Evolutionary conservation across 1,284 basidiomycete species (phyloP).

Genomic region (Schizophyllum commune): DNA sequence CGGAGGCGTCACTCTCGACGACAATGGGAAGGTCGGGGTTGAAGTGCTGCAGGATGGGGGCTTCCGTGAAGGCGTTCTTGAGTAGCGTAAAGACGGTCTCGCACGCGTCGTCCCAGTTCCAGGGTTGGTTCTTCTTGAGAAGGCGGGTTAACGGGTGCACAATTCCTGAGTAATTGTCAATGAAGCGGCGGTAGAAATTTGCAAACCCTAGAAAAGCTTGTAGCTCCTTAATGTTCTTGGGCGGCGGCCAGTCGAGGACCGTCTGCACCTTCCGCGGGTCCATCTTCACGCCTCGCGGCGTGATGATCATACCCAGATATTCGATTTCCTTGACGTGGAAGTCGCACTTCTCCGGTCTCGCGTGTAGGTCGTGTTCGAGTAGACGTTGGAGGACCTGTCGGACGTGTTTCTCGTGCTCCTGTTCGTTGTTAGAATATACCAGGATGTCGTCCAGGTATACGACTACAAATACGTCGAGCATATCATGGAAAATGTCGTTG

Average conservation of each 20-base stretch:
- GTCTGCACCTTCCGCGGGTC: conserved; percentile 26
- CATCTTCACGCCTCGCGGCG: conserved; percentile 24
- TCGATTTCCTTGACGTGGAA: conserved; percentile 21
- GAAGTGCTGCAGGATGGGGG: conserved; percentile 28
- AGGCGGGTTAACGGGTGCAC: conserved; percentile 22
- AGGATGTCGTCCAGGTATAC: conserved; percentile 18
- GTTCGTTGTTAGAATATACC: conserved; percentile 13
- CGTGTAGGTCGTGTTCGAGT: conserved; percentile 15
- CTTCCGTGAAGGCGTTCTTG: conserved; percentile 23
- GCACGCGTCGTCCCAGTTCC: conserved; percentile 14
- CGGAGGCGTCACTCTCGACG: too few species aligned
- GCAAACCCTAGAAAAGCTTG: conserved; percentile 1
- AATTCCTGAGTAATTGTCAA: conserved; percentile 27
- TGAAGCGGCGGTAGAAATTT: conserved; percentile 34
- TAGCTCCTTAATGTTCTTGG: conserved; percentile 13
- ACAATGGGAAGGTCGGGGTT: conserved; percentile 20
- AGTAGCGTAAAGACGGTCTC: conserved; percentile 20
- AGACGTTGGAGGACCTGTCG: conserved; percentile 24
- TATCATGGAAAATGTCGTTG: too few species aligned
- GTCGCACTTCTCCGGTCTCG: conserved; percentile 17
- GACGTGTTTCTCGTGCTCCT: conserved; percentile 21
- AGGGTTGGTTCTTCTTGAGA: conserved; percentile 18
- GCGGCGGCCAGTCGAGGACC: conserved; percentile 30
- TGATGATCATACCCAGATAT: conserved; percentile 34
- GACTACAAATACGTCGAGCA: conserved; percentile 12